phyloP scores from a whole-genome alignment of 2,329 filamentous ascomycete species.

The Tolypocladium album region DNA sequence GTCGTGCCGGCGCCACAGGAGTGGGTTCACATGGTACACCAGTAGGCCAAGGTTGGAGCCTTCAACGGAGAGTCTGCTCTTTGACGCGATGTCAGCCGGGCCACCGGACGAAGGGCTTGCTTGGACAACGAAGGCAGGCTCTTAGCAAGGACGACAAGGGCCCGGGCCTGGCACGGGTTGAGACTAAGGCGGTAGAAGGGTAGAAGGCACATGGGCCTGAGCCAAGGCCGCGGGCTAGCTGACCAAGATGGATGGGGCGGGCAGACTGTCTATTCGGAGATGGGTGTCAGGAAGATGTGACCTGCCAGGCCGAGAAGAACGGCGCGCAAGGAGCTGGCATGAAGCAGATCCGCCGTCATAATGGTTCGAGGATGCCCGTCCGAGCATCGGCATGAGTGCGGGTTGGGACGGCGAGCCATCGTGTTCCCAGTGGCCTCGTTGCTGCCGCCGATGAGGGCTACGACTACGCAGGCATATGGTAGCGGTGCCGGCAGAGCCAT shows the following conservation, averaged over 20 bases:
- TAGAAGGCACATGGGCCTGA: not conserved
- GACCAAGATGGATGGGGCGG: not conserved
- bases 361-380: not conserved
- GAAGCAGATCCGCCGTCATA: not conserved
- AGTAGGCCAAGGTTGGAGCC: not conserved
- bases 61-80: not conserved
- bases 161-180: not conserved
- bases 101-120: no score
- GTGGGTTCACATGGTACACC: not conserved
- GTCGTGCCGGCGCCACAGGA: not conserved
- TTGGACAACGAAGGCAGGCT: not conserved
- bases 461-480: not conserved
- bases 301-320: not conserved
- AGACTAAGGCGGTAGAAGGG: not conserved
- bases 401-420: not conserved
- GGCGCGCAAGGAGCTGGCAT: not conserved
- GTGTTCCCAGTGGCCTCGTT: no score
- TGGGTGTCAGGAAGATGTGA: not conserved
- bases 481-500: not conserved
- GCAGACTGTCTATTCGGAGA: not conserved
- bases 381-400: not conserved
- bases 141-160: not conserved
- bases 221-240: not conserved
- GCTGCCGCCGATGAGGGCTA: not conserved
- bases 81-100: not conserved